These are phyloP conservation scores for Croton laevigatus DNA, from an alignment of 441 rosid genomes.

Conservation along the genomic window DNA sequence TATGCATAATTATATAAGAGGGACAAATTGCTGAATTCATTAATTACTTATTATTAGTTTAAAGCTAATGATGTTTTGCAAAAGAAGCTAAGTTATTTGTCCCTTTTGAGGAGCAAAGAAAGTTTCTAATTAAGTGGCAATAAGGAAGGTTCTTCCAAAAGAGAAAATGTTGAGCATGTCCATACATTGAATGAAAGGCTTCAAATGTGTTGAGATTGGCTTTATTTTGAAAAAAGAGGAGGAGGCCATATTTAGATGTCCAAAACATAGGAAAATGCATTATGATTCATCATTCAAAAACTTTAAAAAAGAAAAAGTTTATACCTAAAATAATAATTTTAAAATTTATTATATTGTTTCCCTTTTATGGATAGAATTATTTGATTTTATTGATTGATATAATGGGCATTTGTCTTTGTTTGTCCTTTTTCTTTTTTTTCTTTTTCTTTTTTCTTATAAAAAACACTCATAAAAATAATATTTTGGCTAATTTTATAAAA, in stretches of 20 bases:
- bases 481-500: too few species aligned
- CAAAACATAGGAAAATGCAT: constrained; percentile 22
- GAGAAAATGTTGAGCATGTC: constrained; percentile 15
- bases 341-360: too few species aligned
- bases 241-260: background rate
- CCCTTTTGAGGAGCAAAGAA: background rate
- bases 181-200: constrained; percentile 17
- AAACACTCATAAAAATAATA: too few species aligned
- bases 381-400: too few species aligned
- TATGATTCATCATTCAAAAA: constrained; percentile 7
- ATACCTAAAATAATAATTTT: too few species aligned
- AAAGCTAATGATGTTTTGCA: background rate
- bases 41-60: background rate
- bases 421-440: too few species aligned
- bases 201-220: constrained; percentile 20
- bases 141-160: constrained; percentile 14
- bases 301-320: background rate
- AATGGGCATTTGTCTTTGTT: too few species aligned
- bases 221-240: too few species aligned
- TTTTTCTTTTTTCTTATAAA: too few species aligned
- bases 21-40: background rate
- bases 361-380: too few species aligned
- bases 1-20: background rate
- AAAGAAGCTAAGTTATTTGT: background rate
- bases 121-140: background rate